Conservation (phyloP, 2,329 filamentous ascomycete genomes). For the Pseudogymnoascus sp. region DNA sequence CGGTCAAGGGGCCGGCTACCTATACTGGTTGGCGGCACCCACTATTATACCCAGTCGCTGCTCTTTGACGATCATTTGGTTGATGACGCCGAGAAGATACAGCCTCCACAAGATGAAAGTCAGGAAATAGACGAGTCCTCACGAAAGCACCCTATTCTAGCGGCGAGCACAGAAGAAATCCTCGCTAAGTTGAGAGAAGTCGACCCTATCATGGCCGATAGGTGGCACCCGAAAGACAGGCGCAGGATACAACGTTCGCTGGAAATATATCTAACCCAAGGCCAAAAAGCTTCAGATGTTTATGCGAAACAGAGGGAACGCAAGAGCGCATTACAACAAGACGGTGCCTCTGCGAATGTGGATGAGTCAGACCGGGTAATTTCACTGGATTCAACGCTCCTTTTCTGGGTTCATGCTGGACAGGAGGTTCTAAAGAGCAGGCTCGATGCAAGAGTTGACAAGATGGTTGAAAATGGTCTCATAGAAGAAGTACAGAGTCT, state of each 20-base stretch:
- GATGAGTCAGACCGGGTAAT: slow-evolving; percentile 26
- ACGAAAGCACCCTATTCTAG: slow-evolving; percentile 59
- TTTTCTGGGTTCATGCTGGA: slow-evolving; percentile 84
- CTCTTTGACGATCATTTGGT: slow-evolving; percentile 69
- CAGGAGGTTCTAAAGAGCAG: slow-evolving; percentile 58
- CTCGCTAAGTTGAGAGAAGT: slow-evolving; percentile 66
- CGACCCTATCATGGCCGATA: slow-evolving; percentile 79
- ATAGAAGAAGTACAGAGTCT: slow-evolving; percentile 53
- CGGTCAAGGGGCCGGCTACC: slow-evolving; percentile 69
- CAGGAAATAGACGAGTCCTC: slow-evolving; percentile 28
- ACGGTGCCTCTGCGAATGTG: slow-evolving; percentile 18
- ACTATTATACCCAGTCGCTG: slow-evolving; percentile 88
- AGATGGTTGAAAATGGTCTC: slow-evolving; percentile 65
- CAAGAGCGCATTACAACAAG: slow-evolving; percentile 28
- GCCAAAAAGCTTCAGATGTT: slow-evolving; percentile 72
- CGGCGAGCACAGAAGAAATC: slow-evolving; percentile 62
- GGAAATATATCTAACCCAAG: slow-evolving; percentile 81
- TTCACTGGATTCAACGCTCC: slow-evolving; percentile 35
- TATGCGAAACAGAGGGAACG: slow-evolving; percentile 66
- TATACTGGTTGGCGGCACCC: slow-evolving; percentile 86
- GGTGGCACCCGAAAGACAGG: slow-evolving; percentile 90
- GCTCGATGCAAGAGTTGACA: slow-evolving; percentile 69
- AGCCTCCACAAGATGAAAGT: slow-evolving; percentile 18
- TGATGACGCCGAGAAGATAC: slow-evolving; percentile 19
- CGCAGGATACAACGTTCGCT: slow-evolving; percentile 85